phyloP scores from a whole-genome alignment of 2,329 filamentous ascomycete genomes.

The Podosphaera fusca region DNA sequence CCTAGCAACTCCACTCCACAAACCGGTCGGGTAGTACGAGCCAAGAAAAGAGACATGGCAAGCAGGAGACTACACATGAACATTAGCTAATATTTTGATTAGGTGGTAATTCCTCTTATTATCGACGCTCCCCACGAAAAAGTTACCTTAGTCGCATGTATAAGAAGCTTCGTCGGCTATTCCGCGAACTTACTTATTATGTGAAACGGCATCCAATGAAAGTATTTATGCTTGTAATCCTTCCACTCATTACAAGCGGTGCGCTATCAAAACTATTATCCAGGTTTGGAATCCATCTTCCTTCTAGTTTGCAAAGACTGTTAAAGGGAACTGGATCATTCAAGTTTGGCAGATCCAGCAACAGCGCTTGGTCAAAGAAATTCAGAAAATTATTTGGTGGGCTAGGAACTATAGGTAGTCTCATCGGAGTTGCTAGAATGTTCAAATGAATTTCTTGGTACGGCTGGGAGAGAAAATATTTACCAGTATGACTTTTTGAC shows the following conservation, averaged over 20 bases:
- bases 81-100: slow-evolving; percentile 1
- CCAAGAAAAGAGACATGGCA: neutral
- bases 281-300: slow-evolving; percentile 58
- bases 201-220: slow-evolving; percentile 67
- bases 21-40: neutral
- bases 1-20: neutral
- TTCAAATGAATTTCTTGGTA: slow-evolving; percentile 11
- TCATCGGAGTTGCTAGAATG: slow-evolving; percentile 15
- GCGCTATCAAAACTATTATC: slow-evolving; percentile 55
- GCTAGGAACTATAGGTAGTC: slow-evolving; percentile 12
- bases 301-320: slow-evolving; percentile 35
- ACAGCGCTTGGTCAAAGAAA: neutral
- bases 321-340: slow-evolving; percentile 26
- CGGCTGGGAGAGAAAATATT: neutral
- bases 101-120: slow-evolving; percentile 28
- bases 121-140: slow-evolving; percentile 60
- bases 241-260: slow-evolving; percentile 71
- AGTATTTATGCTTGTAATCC: slow-evolving; percentile 65
- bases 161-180: slow-evolving; percentile 52
- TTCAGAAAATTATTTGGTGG: slow-evolving; percentile 3
- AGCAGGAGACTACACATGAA: neutral
- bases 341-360: slow-evolving; percentile 16
- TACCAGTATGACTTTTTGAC: neutral
- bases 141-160: slow-evolving; percentile 55
- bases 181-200: slow-evolving; percentile 63